Conservation (phyloP, 192 early-diverging fungal genomes). For the Thamnidium elegans region DNA sequence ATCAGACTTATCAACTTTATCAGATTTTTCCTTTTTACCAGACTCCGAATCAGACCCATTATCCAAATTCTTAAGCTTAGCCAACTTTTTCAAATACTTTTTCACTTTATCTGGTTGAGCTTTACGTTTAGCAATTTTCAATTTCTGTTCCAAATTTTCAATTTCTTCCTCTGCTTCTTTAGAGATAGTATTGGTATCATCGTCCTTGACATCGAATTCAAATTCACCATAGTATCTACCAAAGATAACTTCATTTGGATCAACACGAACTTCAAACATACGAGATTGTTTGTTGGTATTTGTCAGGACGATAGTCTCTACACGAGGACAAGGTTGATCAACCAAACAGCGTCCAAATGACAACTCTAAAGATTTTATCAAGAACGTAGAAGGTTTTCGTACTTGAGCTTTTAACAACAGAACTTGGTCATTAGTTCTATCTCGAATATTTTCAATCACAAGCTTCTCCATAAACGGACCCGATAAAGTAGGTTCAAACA, state of each 20-base stretch:
- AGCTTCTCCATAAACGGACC: conserved; percentile 86
- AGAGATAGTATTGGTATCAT: conserved; percentile 48
- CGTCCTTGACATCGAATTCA: conserved; percentile 62
- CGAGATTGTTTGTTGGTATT: conserved; percentile 83
- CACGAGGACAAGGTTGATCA: conserved; percentile 47
- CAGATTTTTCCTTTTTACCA: background rate
- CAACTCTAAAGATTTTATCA: conserved; percentile 66
- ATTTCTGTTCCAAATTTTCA: conserved; percentile 93
- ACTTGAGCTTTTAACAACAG: conserved; percentile 89
- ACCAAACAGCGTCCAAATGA: conserved; percentile 74
- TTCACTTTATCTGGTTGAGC: conserved; percentile 81
- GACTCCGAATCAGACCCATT: background rate
- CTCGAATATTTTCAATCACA: conserved; percentile 84
- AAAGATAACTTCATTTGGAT: conserved; percentile 67
- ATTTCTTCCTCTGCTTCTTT: conserved; percentile 91
- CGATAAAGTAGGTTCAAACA: conserved; percentile 87
- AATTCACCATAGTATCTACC: conserved; percentile 54
- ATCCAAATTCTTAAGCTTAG: conserved; percentile 44
- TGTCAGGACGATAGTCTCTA: conserved; percentile 67
- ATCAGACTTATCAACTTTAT: conserved; percentile 19
- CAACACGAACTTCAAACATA: conserved; percentile 73
- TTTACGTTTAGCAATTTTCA: conserved; percentile 94
- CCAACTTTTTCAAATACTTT: conserved; percentile 75
- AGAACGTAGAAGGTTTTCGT: conserved; percentile 83
- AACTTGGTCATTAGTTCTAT: conserved; percentile 75